Evolutionary conservation across 257 asterid genomes (phyloP), one percentile per base, ranked within the genome.

Genomic region (Perilla frutescens): DNA sequence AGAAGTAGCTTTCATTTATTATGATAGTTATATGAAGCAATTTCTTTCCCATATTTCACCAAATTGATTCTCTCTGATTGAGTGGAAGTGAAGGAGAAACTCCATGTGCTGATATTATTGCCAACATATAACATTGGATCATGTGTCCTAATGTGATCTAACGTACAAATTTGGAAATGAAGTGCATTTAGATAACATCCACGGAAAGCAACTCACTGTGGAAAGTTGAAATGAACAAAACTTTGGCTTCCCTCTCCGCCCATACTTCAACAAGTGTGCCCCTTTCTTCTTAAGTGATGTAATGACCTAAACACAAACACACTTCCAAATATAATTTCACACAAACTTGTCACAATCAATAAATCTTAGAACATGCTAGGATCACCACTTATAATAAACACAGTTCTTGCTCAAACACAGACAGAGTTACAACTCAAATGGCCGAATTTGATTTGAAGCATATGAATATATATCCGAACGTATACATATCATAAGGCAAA

Each of bases 181-280:
- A 4, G n/a, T n/a, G n/a, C n/a, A n/a, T 4, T 29, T 1, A 34
- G 58, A 41, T 15, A 43, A 39, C 31, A 66, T 66, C 14, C 40
- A 71, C 4, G 31, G 63, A 54, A 54, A 60, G 36, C 12, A 79
- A 72, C 92, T 80, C 77, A 93, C 98, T n/a, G 84, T 58, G 37
- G 98, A 93, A 78, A 93, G 87, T 76, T 96, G 91, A 91, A 93
- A 90, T 2, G 96, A 93, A 66, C 96, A 91, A 84, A 93, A 93
- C 90, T 93, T 93, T 8, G 98, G 98, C 87, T 88, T 93, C 85
- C 98, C 98, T 78, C 96, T 89, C 69, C 98, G 75, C 54, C 98
- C 97, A 72, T 93, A 91, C 84, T 90, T 93, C 83, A 93, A 84
- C 87, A 93, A 84, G 81, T 85, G 87, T 62, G 96, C 92, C 73